A percentile compares a stretch with the other conserved stretches of the same genome.
These are phyloP conservation scores for Gautieria morchelliformis DNA, from an alignment of 768 basidiomycete species.

Conservation along the genomic window DNA sequence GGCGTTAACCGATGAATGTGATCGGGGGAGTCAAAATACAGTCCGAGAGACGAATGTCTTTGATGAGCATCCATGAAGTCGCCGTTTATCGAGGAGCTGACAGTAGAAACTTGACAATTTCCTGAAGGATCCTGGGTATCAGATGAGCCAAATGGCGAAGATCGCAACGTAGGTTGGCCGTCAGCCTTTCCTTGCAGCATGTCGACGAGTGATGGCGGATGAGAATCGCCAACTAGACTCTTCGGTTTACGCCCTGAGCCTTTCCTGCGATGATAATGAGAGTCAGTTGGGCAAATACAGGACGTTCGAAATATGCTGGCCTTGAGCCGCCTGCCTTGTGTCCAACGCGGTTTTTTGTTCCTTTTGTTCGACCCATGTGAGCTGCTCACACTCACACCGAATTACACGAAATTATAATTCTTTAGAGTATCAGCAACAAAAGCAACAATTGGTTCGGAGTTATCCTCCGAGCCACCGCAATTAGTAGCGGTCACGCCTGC, in stretches of 20 bases:
- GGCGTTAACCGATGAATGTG: not conserved
- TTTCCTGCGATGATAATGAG: conserved; percentile 1
- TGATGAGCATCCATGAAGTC: not conserved
- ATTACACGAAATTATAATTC: not conserved
- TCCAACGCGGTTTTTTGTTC: conserved; percentile 4
- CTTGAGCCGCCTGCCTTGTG: conserved; percentile 8
- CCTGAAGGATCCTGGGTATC: not conserved
- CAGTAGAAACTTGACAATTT: not conserved
- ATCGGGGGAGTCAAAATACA: not conserved
- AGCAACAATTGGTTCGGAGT: not conserved
- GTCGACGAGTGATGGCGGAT: not conserved
- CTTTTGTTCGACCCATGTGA: conserved; percentile 7
- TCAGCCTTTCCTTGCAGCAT: not conserved
- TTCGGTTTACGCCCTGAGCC: conserved; percentile 8
- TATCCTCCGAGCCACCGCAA: not conserved
- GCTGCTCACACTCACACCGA: not conserved
- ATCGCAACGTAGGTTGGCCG: not conserved
- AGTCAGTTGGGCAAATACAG: not conserved
- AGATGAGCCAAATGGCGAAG: not conserved
- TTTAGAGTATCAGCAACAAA: not conserved
- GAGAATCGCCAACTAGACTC: not conserved
- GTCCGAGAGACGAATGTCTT: not conserved
- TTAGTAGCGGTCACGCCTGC: not conserved
- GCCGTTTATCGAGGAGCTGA: not conserved
- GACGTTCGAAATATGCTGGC: not conserved